Percentiles rank a stretch among this genome's conserved stretches.
phyloP scores from a whole-genome alignment of 805 yeast species.

The Candida koratica region DNA sequence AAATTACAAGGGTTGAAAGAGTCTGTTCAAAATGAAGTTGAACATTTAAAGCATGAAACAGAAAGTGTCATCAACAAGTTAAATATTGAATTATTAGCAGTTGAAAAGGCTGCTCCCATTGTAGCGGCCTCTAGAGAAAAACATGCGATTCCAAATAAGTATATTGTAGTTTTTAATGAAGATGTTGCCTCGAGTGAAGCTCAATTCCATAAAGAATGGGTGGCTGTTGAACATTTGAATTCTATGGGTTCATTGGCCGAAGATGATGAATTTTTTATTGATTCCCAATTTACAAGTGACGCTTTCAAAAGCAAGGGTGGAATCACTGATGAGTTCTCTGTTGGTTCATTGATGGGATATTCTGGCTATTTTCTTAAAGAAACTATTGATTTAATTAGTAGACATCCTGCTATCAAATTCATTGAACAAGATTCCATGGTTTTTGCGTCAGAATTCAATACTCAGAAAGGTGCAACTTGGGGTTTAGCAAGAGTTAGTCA shows the following conservation, averaged over 20 bases:
- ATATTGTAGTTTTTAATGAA: constrained; percentile 81
- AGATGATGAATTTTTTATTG: constrained; percentile 38
- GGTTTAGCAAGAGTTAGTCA: constrained; percentile 90
- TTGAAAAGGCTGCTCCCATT: constrained; percentile 41
- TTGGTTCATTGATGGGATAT: constrained; percentile 69
- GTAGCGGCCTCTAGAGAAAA: constrained; percentile 38
- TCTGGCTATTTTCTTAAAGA: constrained; percentile 77
- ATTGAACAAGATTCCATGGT: constrained; percentile 78
- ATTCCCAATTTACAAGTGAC: too few species aligned
- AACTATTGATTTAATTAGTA: constrained; percentile 68
- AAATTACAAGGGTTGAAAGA: constrained; percentile 11
- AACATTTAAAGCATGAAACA: constrained; percentile 6
- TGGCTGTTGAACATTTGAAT: constrained; percentile 49
- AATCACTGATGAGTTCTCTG: constrained; percentile 55
- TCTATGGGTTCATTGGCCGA: constrained; percentile 30
- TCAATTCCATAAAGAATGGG: constrained; percentile 65
- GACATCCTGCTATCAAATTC: constrained; percentile 57
- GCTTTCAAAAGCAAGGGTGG: constrained; percentile 44
- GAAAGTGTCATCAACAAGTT: constrained; percentile 7
- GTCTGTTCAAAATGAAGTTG: constrained; percentile 4
- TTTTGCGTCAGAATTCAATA: constrained; percentile 55
- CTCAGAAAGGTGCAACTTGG: constrained; percentile 89
- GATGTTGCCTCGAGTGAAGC: constrained; percentile 50
- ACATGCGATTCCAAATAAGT: constrained; percentile 64
- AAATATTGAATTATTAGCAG: constrained; percentile 9